Conservation (phyloP, 768 basidiomycete species). For the Astraeus odoratus region DNA sequence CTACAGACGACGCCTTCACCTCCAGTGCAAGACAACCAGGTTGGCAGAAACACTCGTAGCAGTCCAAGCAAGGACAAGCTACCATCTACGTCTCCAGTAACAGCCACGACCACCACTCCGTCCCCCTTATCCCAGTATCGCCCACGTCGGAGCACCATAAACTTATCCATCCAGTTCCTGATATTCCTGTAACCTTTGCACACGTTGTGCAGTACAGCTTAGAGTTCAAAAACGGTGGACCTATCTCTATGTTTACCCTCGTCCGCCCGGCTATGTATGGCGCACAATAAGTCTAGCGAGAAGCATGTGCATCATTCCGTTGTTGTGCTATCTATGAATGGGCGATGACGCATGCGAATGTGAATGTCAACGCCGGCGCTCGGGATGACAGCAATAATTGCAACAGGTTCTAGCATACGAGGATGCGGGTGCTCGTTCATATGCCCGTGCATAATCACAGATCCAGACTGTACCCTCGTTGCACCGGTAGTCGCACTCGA, state of each 20-base stretch:
- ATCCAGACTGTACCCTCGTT: too few relatives aligned
- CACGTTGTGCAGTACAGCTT: constrained; percentile 52
- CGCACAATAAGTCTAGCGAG: constrained; percentile 59
- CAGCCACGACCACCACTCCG: too few relatives aligned
- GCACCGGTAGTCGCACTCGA: constrained; percentile 22
- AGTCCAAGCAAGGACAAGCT: constrained; percentile 9
- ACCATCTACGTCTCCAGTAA: too few relatives aligned
- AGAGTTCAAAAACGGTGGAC: constrained; percentile 51
- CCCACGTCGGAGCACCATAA: too few relatives aligned
- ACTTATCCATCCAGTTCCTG: constrained; percentile 62
- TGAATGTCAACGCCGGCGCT: constrained; percentile 28
- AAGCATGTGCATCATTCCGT: constrained; percentile 65
- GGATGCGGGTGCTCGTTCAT: not conserved
- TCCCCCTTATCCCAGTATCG: too few relatives aligned
- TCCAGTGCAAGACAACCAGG: constrained; percentile 35
- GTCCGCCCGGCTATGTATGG: not conserved
- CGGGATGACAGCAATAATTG: constrained; percentile 11
- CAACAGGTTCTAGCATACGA: not conserved
- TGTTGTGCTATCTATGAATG: constrained; percentile 70
- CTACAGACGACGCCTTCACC: constrained; percentile 75
- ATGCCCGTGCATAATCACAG: constrained; percentile 6
- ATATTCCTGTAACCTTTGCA: constrained; percentile 50
- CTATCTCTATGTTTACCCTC: not conserved
- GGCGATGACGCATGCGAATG: constrained; percentile 46
- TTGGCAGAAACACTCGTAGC: constrained; percentile 26